Conservation (phyloP, 305 asterid species). For the Plantago coronopus region DNA sequence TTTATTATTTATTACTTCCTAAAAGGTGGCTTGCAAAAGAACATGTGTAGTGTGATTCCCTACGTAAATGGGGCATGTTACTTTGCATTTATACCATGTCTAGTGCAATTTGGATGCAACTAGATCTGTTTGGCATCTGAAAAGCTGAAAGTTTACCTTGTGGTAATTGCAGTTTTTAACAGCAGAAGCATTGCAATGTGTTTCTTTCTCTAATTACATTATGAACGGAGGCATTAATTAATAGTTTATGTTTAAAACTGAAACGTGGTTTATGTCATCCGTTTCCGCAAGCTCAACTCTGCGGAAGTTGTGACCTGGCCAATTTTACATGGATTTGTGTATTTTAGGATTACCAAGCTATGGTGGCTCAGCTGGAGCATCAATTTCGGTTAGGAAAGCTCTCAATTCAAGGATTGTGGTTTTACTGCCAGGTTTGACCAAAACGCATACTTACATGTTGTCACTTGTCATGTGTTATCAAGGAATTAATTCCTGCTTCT, state of each 20-base stretch:
- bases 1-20: constrained; percentile 7
- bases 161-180: too few relatives aligned
- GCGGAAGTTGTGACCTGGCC: constrained; percentile 11
- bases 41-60: constrained; percentile 10
- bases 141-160: neutral
- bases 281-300: constrained; percentile 18
- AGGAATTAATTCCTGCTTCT: constrained; percentile 18
- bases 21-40: constrained; percentile 10
- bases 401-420: constrained; percentile 97
- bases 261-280: constrained; percentile 16
- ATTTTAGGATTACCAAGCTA: constrained; percentile 86
- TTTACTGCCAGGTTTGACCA: constrained; percentile 86
- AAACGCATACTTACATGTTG: constrained; percentile 20
- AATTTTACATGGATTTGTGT: constrained; percentile 9
- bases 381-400: constrained; percentile 92
- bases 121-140: constrained; percentile 7
- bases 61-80: constrained; percentile 6
- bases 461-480: constrained; percentile 12
- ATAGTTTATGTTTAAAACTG: constrained; percentile 13
- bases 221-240: constrained; percentile 10
- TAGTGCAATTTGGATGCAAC: neutral
- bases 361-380: constrained; percentile 99
- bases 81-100: constrained; percentile 8
- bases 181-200: neutral
- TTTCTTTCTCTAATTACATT: constrained; percentile 18